A percentile compares a stretch with the other conserved stretches of the same genome.
These are phyloP conservation scores for Tulasnella sp. DNA, from an alignment of 768 basidiomycete genomes.

Conservation along the genomic window DNA sequence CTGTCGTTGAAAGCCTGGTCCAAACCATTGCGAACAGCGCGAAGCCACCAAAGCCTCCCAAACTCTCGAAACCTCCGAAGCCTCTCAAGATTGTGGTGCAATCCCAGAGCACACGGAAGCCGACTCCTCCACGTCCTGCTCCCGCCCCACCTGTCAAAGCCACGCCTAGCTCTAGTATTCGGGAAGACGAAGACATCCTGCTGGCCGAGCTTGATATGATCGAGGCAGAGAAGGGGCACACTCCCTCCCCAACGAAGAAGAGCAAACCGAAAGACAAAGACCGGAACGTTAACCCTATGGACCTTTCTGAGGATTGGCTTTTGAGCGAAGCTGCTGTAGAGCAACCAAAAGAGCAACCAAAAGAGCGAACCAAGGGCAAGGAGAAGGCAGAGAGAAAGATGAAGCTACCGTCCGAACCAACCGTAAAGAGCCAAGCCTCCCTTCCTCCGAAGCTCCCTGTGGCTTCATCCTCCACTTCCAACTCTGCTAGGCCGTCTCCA, in stretches of 20 bases:
- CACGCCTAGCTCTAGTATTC: background rate
- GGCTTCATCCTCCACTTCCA: background rate
- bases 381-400: slow-evolving; percentile 12
- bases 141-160: background rate
- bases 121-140: background rate
- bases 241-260: slow-evolving; percentile 10
- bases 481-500: background rate
- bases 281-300: background rate
- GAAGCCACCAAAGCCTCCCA: background rate
- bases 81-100: slow-evolving; percentile 15
- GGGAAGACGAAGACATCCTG: slow-evolving; percentile 28
- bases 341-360: background rate
- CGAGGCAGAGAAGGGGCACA: slow-evolving; percentile 23
- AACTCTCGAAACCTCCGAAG: slow-evolving; percentile 14
- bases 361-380: slow-evolving; percentile 14
- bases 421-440: background rate
- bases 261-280: background rate
- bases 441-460: background rate
- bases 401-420: background rate
- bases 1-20: background rate
- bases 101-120: background rate
- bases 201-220: slow-evolving; percentile 32
- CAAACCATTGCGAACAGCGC: background rate
- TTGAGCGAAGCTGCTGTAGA: background rate
- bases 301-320: background rate